Percentiles rank a stretch among this genome's conserved stretches.
phyloP scores from a whole-genome alignment of 768 basidiomycete species.

The Mrakia frigida region DNA sequence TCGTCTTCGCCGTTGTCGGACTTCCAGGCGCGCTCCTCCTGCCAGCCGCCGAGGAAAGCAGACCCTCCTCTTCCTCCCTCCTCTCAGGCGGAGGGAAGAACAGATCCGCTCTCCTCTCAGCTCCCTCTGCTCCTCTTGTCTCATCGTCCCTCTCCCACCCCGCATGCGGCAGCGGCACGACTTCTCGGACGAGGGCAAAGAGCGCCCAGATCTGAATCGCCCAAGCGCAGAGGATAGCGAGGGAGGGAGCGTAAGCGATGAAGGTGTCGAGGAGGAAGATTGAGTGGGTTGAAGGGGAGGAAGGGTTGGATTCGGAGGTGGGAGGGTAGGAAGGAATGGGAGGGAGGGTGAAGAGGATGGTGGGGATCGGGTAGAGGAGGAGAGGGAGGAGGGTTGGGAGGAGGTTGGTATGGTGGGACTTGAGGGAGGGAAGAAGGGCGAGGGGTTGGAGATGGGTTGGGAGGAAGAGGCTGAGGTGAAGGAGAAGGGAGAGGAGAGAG shows the following conservation, averaged over 20 bases:
- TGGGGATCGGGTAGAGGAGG: conserved; percentile 9
- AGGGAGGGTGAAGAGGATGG: conserved; percentile 18
- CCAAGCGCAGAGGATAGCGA: neutral
- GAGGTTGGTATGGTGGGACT: neutral
- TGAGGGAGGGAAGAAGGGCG: neutral
- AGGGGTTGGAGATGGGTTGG: neutral
- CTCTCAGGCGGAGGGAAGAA: conserved; percentile 2
- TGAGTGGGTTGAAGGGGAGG: neutral
- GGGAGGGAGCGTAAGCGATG: neutral
- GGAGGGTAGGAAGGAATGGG: neutral
- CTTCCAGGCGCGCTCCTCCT: neutral
- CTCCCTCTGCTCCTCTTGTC: neutral
- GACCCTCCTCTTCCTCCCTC: neutral
- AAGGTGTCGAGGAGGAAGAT: neutral
- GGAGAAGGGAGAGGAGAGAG: neutral
- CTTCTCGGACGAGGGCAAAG: neutral
- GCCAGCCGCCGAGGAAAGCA: neutral
- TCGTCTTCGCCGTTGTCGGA: neutral
- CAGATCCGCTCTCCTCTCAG: neutral
- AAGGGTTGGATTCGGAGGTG: conserved; percentile 6
- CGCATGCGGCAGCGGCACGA: neutral
- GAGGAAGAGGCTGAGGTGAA: conserved; percentile 13
- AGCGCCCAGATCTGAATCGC: neutral
- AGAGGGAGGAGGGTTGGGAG: conserved; percentile 4
- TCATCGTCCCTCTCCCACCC: neutral